Base-by-base conservation (phyloP, 345 rosid species). In the Trapa incisa region DNA sequence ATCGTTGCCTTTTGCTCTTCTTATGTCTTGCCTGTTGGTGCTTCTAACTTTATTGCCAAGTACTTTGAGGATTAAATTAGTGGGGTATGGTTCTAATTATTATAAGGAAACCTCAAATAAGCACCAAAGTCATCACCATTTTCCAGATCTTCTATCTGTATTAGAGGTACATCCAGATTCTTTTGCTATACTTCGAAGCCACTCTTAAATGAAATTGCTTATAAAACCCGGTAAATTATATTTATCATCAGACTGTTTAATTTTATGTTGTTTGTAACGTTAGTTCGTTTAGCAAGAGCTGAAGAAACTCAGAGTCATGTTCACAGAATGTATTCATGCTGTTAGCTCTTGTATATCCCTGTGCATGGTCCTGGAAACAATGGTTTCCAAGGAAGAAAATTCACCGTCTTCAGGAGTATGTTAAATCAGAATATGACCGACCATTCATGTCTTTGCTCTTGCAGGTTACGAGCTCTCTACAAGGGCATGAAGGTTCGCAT, bases 361-460 rank as follows among this genome's bases (percentile, higher is more conserved):
- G 91, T 69, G 92, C 99, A 69, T 94, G 99, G 97, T 94, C 99
- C 38, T 94, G 99, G 99, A 89, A 91, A 75, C 97, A 94, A 67
- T 94, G 97, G 97, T 83, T 96, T 35, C 81, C 85, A 71, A 89
- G 88, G 76, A 89, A 80, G 66, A 94, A 94, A 75, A 76, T 94
- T 73, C 95, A 84, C 69, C 88, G 96, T 62, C 91, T 94, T 77
- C 96, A 91, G 79, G 99, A 94, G 76, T 94, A 79, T 81, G 99
- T 94, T 65, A 91, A 91, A 80, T 87, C 97, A 68, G 92, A 91
- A 75, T 94, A 91, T 79, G 99, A 94, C 29, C 29, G 29, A 22
- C 70, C 97, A 94, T 79, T 91, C 96, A 61, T 94, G 99, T 84
- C 91, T 94, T 47, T 92, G 99, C 62, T 94, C 99, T 76, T 94